A percentile compares a stretch with the other conserved stretches of the same genome.
Conservation (phyloP, 2,329 filamentous ascomycete genomes). For the Fusarium sterilihyphosum region DNA sequence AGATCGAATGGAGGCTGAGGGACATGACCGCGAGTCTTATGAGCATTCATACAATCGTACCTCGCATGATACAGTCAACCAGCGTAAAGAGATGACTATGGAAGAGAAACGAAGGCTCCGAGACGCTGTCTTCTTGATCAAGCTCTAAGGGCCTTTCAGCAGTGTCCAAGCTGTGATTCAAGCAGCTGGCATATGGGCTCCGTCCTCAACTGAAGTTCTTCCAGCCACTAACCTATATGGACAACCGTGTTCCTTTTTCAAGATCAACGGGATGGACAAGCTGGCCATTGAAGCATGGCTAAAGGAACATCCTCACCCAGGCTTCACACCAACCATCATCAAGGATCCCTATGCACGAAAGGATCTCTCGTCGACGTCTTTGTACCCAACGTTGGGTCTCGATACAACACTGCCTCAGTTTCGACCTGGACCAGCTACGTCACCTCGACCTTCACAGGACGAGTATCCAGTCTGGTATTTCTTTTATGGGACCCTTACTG, state of each 20-base stretch:
- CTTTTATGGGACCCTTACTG: neutral
- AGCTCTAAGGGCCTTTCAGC: neutral
- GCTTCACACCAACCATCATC: neutral
- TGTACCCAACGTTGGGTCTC: conserved; percentile 2
- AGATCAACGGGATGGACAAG: neutral
- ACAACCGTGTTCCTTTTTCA: neutral
- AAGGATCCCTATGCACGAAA: neutral
- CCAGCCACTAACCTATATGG: neutral
- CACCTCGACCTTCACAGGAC: neutral
- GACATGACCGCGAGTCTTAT: conserved; percentile 4
- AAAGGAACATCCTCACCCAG: accelerated
- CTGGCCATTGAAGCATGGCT: neutral
- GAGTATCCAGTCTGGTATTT: conserved; percentile 18
- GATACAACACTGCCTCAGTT: conserved; percentile 11
- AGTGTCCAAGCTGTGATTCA: neutral
- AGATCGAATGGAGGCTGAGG: neutral
- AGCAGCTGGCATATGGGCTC: neutral
- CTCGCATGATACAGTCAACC: neutral
- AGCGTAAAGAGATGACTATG: neutral
- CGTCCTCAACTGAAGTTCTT: neutral
- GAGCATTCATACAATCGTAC: neutral
- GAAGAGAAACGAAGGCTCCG: neutral
- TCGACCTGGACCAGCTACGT: neutral
- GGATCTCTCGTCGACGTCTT: neutral
- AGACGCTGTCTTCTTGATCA: neutral